Evolutionary conservation across 352 stramenopile species (phyloP).

Genomic region (Pythium aristosporum): DNA sequence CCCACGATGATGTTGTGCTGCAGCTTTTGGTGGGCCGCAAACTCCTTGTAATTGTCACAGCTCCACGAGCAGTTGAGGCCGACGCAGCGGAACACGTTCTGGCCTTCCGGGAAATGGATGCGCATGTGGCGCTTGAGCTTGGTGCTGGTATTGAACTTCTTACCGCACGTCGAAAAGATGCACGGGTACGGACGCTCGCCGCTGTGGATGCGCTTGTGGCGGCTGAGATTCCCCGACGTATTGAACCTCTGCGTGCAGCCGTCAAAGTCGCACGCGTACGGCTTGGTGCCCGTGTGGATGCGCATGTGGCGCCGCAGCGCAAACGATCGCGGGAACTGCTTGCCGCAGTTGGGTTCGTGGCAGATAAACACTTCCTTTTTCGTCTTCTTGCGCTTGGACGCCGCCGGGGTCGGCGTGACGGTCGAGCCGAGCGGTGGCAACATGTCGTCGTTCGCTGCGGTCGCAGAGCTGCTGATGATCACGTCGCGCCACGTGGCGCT

Average conservation of each 20-base stretch:
- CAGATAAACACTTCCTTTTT: constrained; percentile 73
- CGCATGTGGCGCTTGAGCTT: constrained; percentile 89
- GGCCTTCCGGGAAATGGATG: constrained; percentile 79
- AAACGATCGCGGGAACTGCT: constrained; percentile 83
- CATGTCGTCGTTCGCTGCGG: not conserved
- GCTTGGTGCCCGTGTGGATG: constrained; percentile 83
- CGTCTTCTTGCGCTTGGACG: constrained; percentile 39
- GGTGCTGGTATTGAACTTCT: constrained; percentile 88
- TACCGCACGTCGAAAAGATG: constrained; percentile 72
- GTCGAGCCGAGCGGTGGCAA: constrained; percentile 4
- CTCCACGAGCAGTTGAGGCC: constrained; percentile 51
- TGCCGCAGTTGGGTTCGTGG: constrained; percentile 75
- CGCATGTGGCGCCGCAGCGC: constrained; percentile 80
- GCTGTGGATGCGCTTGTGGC: constrained; percentile 87
- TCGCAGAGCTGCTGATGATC: constrained; percentile 15
- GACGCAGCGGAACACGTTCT: constrained; percentile 75
- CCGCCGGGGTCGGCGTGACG: constrained; percentile 14
- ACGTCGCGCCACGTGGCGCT: constrained; percentile 23
- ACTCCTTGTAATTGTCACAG: constrained; percentile 88
- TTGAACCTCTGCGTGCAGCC: constrained; percentile 82
- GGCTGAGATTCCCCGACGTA: constrained; percentile 85
- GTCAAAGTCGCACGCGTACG: constrained; percentile 76
- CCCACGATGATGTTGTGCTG: constrained; percentile 73
- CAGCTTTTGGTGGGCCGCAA: constrained; percentile 68
- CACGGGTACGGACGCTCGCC: constrained; percentile 82